Evolutionary conservation across 2,329 filamentous ascomycete species (phyloP).

Genomic region (Aspergillus tubingensis): DNA sequence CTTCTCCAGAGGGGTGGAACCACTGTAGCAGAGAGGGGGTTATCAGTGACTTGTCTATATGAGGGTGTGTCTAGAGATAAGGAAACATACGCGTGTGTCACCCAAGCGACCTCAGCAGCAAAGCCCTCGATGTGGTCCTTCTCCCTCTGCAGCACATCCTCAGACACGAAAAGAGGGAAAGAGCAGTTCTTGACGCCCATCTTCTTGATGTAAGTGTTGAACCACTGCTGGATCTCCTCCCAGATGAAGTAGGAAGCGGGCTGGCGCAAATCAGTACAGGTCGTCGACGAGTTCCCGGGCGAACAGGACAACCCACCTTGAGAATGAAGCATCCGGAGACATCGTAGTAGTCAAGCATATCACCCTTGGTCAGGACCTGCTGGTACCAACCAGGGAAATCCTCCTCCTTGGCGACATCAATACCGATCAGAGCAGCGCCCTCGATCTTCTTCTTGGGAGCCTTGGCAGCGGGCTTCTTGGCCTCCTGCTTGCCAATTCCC

Average conservation of each 20-base stretch:
- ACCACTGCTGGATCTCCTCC: conserved; percentile 64
- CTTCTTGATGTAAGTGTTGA: conserved; percentile 72
- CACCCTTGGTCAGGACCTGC: conserved; percentile 93
- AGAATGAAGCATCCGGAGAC: conserved; percentile 97
- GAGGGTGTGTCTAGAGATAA: conserved; percentile 4
- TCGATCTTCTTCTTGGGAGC: conserved; percentile 58
- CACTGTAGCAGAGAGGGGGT: conserved; percentile 52
- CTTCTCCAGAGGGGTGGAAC: conserved; percentile 88
- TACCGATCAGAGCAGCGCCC: conserved; percentile 73
- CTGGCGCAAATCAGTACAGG: conserved; percentile 35
- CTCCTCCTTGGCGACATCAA: conserved; percentile 79
- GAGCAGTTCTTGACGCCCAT: conserved; percentile 94
- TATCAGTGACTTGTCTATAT: conserved; percentile 23
- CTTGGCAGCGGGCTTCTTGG: conserved; percentile 48
- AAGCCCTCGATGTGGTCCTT: conserved; percentile 99
- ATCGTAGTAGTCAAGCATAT: conserved; percentile 98
- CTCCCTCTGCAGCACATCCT: conserved; percentile 81
- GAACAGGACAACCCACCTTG: conserved; percentile 53
- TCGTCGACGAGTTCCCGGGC: neutral
- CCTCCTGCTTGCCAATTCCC: conserved; percentile 46
- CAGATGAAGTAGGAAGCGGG: conserved; percentile 68
- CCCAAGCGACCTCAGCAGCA: conserved; percentile 66
- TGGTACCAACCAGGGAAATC: conserved; percentile 97
- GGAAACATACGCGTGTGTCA: conserved; percentile 49
- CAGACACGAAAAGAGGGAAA: conserved; percentile 93